phyloP scores from a whole-genome alignment of 148 eudicot species.

The Cornus kousa region DNA sequence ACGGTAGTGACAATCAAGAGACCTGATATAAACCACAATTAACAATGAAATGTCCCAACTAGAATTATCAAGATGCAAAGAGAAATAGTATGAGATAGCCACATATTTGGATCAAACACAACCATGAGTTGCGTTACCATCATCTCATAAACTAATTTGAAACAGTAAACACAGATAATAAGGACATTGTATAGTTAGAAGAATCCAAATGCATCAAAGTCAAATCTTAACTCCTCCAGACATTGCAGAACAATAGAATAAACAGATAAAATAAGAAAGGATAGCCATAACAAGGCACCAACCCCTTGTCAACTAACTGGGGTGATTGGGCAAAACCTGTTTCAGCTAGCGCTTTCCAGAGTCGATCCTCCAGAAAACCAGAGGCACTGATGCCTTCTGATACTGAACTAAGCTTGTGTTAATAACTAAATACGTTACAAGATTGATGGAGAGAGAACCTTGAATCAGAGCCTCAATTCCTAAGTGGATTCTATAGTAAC shows the following conservation, averaged over 20 bases:
- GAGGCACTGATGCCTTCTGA: not conserved
- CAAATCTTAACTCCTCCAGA: not conserved
- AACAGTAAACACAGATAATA: too few species aligned
- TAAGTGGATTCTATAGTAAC: slow-evolving; percentile 2
- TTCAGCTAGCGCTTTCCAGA: not conserved
- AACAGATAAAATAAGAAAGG: not conserved
- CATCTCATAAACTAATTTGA: not conserved
- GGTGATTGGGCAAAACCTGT: not conserved
- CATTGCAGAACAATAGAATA: not conserved
- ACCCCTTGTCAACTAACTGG: not conserved
- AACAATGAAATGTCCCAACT: not conserved
- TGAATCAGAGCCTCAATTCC: not conserved
- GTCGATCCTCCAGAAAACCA: not conserved
- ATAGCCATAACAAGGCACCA: not conserved
- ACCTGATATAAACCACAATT: not conserved
- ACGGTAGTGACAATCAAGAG: not conserved
- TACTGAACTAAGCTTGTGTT: not conserved
- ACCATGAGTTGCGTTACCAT: not conserved
- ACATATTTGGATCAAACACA: not conserved
- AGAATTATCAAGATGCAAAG: not conserved
- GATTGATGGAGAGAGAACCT: not conserved
- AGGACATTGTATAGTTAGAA: too few species aligned
- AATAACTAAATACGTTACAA: too few species aligned
- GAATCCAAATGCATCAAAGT: not conserved
- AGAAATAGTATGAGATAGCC: not conserved